These are phyloP conservation scores for Penicillium frequentans DNA, from an alignment of 2,329 filamentous ascomycete genomes.

Conservation along the genomic window DNA sequence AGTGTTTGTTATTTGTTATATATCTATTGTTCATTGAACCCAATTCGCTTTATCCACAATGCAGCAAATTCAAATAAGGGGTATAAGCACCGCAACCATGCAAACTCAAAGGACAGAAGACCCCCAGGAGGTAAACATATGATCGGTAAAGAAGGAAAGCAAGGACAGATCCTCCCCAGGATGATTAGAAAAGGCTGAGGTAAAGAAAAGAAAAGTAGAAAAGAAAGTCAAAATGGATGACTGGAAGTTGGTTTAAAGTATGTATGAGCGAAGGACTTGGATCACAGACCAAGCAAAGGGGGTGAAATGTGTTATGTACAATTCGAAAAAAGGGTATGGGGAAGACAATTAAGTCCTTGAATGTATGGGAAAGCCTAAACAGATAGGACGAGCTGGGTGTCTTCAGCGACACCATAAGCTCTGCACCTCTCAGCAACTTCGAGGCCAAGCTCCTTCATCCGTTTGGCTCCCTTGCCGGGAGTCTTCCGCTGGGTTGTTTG, in stretches of 20 bases:
- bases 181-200: conserved; percentile 16
- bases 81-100: conserved; percentile 36
- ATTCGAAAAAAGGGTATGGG: conserved; percentile 14
- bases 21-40: conserved; percentile 11
- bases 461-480: conserved; percentile 84
- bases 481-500: conserved; percentile 64
- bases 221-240: conserved; percentile 20
- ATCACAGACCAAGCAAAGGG: conserved; percentile 15
- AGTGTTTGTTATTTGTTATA: not conserved
- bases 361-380: conserved; percentile 47
- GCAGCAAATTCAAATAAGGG: conserved; percentile 31
- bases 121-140: conserved; percentile 18
- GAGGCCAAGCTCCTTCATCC: conserved; percentile 89
- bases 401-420: conserved; percentile 57
- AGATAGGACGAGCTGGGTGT: conserved; percentile 68
- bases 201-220: conserved; percentile 7
- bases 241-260: conserved; percentile 22
- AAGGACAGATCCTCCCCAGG: conserved; percentile 17
- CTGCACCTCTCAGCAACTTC: conserved; percentile 81
- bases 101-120: conserved; percentile 24
- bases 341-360: conserved; percentile 19
- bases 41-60: conserved; percentile 20
- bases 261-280: conserved; percentile 30
- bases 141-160: conserved; percentile 11
- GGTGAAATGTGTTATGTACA: conserved; percentile 22